These are phyloP conservation scores for Penstemon davidsonii DNA, from an alignment of 257 asterid species.

Conservation along the genomic window DNA sequence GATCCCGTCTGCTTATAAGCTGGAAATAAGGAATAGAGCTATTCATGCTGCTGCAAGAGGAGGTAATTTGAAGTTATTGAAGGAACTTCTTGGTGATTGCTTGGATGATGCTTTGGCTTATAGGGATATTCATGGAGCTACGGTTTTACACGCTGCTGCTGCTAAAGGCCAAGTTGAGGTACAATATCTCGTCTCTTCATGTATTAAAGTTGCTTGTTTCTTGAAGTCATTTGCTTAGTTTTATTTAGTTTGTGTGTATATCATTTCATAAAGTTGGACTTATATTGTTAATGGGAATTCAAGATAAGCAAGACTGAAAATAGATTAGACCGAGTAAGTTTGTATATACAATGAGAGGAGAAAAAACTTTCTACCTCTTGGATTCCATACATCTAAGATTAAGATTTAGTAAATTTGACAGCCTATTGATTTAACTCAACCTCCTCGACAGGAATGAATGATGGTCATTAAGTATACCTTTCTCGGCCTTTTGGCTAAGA, in stretches of 20 bases:
- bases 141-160: conserved; percentile 86
- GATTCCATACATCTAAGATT: neutral
- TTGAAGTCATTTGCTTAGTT: neutral
- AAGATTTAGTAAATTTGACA: neutral
- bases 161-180: conserved; percentile 90
- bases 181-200: neutral
- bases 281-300: neutral
- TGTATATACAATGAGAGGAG: neutral
- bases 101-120: conserved; percentile 60
- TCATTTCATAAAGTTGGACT: neutral
- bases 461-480: conserved; percentile 47
- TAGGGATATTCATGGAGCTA: conserved; percentile 74
- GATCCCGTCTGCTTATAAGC: conserved; percentile 67
- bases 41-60: conserved; percentile 97
- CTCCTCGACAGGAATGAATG: neutral
- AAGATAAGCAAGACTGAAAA: neutral
- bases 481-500: conserved; percentile 95
- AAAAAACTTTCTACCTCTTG: neutral
- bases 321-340: no score
- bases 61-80: conserved; percentile 68
- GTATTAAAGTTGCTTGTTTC: neutral
- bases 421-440: neutral
- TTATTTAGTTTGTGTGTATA: neutral
- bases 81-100: conserved; percentile 66
- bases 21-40: conserved; percentile 85